Conservation (phyloP, 495 filamentous ascomycete genomes). For the Achaetomiella virescens region DNA sequence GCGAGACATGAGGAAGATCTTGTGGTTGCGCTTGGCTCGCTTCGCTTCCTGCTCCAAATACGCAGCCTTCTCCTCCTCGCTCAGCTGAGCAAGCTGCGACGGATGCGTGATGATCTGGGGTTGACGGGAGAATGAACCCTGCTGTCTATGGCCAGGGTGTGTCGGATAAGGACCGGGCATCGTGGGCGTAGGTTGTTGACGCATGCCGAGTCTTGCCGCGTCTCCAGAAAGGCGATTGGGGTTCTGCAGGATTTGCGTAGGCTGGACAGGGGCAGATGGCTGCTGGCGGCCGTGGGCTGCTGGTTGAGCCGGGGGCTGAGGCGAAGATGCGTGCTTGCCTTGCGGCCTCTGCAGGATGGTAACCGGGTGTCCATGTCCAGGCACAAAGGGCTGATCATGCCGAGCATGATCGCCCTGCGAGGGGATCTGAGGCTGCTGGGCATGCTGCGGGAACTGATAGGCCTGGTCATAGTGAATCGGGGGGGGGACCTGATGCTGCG, state of each 20-base stretch:
- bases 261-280: slow-evolving; percentile 39
- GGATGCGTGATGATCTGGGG: slow-evolving; percentile 53
- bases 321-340: slow-evolving; percentile 29
- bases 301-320: slow-evolving; percentile 24
- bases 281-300: slow-evolving; percentile 44
- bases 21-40: slow-evolving; percentile 94
- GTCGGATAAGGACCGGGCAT: slow-evolving; percentile 12
- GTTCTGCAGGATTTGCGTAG: slow-evolving; percentile 52
- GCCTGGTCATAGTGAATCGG: slow-evolving; percentile 28
- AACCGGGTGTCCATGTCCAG: slow-evolving; percentile 37
- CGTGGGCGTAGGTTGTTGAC: slow-evolving; percentile 21
- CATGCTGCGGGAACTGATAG: slow-evolving; percentile 22
- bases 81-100: slow-evolving; percentile 69
- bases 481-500: slow-evolving; percentile 21
- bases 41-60: slow-evolving; percentile 88
- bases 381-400: slow-evolving; percentile 24
- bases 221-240: slow-evolving; percentile 40
- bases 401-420: slow-evolving; percentile 23
- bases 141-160: slow-evolving; percentile 32
- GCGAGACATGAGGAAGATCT: slow-evolving; percentile 87
- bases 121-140: slow-evolving; percentile 34
- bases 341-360: slow-evolving; percentile 43
- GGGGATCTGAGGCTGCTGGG: slow-evolving; percentile 26
- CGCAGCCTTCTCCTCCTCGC: slow-evolving; percentile 69
- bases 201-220: slow-evolving; percentile 25